These are phyloP conservation scores for Chondrostereum purpureum DNA, from an alignment of 1,284 basidiomycete species.

Conservation along the genomic window DNA sequence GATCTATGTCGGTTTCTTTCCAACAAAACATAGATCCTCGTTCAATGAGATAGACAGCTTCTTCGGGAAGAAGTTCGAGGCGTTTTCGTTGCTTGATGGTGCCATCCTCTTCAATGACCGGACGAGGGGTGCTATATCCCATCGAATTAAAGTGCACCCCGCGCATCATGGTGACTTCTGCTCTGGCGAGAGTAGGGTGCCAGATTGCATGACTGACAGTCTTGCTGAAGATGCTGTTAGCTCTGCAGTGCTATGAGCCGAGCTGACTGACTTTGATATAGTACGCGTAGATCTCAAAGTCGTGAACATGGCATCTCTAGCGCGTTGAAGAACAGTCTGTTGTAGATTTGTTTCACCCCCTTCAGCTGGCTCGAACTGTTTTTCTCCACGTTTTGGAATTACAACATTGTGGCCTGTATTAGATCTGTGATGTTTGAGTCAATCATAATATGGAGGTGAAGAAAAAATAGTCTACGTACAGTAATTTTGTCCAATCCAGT, in stretches of 20 bases:
- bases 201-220: constrained; percentile 69
- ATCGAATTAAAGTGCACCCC: constrained; percentile 76
- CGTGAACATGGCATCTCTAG: constrained; percentile 79
- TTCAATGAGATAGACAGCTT: constrained; percentile 89
- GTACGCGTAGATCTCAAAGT: constrained; percentile 70
- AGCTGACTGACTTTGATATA: constrained; percentile 55
- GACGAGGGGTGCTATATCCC: constrained; percentile 63
- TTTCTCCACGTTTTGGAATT: constrained; percentile 91
- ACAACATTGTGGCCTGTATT: constrained; percentile 30
- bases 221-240: constrained; percentile 44
- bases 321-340: constrained; percentile 61
- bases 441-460: background rate
- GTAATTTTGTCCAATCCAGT: constrained; percentile 43
- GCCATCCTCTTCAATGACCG: constrained; percentile 24
- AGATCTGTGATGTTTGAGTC: constrained; percentile 22
- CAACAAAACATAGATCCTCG: constrained; percentile 83
- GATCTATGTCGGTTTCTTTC: constrained; percentile 35
- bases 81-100: constrained; percentile 43
- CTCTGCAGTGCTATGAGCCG: constrained; percentile 1
- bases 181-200: constrained; percentile 57
- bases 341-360: constrained; percentile 78
- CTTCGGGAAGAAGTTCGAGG: constrained; percentile 89
- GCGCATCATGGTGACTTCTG: constrained; percentile 61
- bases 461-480: constrained; percentile 22
- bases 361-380: constrained; percentile 86